Evolutionary conservation across 169 alveolate genomes (phyloP).

Genomic region (Amoebophrya sp.): DNA sequence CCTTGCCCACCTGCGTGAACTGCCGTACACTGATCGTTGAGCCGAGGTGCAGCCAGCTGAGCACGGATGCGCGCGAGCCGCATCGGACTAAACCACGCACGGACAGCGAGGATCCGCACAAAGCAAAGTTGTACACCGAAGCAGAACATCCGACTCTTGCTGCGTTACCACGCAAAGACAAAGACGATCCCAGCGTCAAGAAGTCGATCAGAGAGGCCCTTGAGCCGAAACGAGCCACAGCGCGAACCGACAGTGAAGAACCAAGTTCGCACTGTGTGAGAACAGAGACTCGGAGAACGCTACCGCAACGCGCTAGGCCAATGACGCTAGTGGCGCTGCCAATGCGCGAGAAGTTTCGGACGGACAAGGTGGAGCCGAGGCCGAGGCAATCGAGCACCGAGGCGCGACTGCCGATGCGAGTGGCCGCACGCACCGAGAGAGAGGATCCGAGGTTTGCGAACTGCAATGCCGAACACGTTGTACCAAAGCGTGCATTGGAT

Average conservation of each 20-base stretch:
- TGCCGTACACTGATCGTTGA: background rate
- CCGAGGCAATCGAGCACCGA: slow-evolving; percentile 7
- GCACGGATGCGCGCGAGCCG: background rate
- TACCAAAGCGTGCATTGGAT: too few relatives aligned
- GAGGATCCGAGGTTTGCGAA: background rate
- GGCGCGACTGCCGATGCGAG: background rate
- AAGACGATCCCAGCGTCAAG: background rate
- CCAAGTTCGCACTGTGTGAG: too few relatives aligned
- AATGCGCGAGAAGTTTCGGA: slow-evolving; percentile 19
- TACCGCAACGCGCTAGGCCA: background rate
- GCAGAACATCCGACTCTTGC: background rate
- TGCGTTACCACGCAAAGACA: background rate
- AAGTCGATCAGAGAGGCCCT: background rate
- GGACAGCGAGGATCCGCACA: slow-evolving; percentile 24
- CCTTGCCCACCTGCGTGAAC: slow-evolving; percentile 17
- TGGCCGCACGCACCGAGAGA: background rate
- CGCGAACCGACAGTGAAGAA: background rate
- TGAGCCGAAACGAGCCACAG: background rate
- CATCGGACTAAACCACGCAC: background rate
- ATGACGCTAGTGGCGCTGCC: background rate
- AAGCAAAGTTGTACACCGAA: background rate
- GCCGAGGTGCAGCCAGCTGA: slow-evolving; percentile 7
- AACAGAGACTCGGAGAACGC: too few relatives aligned
- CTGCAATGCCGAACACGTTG: too few relatives aligned
- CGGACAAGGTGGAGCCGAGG: slow-evolving; percentile 21